phyloP scores from a whole-genome alignment of 129 eudicot genomes.

The Dittrichia graveolens region DNA sequence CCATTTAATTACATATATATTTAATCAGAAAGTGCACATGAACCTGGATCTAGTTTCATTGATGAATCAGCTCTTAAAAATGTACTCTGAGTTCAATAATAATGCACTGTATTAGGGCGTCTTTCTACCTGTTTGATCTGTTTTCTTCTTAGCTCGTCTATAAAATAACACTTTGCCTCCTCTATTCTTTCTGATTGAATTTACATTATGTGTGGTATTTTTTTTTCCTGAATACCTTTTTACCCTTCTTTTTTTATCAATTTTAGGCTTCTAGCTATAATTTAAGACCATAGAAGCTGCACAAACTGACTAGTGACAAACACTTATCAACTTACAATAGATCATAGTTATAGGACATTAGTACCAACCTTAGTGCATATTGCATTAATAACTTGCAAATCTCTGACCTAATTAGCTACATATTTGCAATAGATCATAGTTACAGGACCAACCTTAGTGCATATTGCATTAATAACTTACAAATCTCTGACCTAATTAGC shows the following conservation, averaged over 20 bases:
- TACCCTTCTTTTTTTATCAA: neutral
- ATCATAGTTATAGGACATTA: neutral
- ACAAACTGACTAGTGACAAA: no score
- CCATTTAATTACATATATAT: neutral
- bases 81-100: neutral
- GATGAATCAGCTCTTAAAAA: neutral
- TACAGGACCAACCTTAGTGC: neutral
- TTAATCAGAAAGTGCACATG: neutral
- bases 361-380: neutral
- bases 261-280: neutral
- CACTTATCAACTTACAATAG: neutral
- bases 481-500: neutral
- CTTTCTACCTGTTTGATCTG: neutral
- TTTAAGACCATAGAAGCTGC: neutral
- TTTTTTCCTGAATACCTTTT: neutral
- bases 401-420: constrained; percentile 12
- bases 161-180: constrained; percentile 4
- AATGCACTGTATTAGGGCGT: neutral
- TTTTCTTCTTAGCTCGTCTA: neutral
- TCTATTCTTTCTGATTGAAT: neutral
- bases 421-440: neutral
- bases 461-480: neutral
- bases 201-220: neutral
- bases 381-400: neutral
- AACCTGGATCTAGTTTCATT: neutral